Base-by-base conservation (phyloP, 768 basidiomycete genomes). In the Hemileccinum impolitum region DNA sequence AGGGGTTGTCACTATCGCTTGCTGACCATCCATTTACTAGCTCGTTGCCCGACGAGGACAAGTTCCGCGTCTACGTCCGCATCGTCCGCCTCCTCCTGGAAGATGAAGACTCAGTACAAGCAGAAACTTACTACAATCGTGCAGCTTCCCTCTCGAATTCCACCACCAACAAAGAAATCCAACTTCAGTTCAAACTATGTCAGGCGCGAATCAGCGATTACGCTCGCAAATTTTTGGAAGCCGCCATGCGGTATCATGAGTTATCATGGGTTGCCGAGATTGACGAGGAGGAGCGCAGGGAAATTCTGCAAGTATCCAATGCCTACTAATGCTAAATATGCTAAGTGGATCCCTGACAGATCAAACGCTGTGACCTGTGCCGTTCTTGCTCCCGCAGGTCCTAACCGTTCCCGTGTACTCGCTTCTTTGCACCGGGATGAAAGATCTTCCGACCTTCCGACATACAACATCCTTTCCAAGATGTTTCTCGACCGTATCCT, bases 401-500 rank as follows among this genome's bases (percentile, higher is more conserved):
- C 96, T 8, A 93, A 93, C 65, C 86, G 96, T 32, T 96, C 94
- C 35, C 85, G 96, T 28, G 78, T 96, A 13, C 79, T 99, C 47
- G 91, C 94, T 8, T 86, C 95, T 23, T 77, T 99, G 41, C 94
- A 91, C 64, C 81, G 96, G 41, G 96, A 99, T 64, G 96, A 98
- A 63, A 85, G 96, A 34, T 85, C 91, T 0, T 61, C 76, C 23
- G 82, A 89, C 19, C 81, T 95, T 3, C 79, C 85, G 7, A 85
- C 87, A 12, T 87, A 85, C 73, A 88, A 90, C 62, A 94, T 99
- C 65, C 82, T 99, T 21, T 85, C 88, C 32, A 97, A 97, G 66
- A 98, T 98, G 95, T 94, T 96, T 71, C 84, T 98, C 54, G 96
- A 98, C 64, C 94, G 93, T 57, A 97, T 99, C 64, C 80, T 99